phyloP scores from a whole-genome alignment of 2,329 filamentous ascomycete species.

The Penicillium rolfsii region DNA sequence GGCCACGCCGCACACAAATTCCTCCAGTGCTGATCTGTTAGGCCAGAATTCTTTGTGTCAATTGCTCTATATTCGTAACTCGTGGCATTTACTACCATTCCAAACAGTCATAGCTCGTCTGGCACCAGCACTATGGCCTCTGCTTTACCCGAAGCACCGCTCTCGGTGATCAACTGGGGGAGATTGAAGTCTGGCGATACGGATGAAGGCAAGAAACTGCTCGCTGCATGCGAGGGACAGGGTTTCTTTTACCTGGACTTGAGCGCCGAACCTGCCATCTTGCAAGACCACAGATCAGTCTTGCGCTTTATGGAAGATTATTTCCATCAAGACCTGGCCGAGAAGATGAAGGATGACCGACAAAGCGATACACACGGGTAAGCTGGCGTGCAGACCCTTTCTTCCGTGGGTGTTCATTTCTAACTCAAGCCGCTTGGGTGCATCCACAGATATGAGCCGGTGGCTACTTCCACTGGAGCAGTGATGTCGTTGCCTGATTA shows the following conservation, averaged over 20 bases:
- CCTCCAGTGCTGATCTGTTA: no score
- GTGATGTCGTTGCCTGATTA: not conserved
- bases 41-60: no score
- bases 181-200: not conserved
- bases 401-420: not conserved
- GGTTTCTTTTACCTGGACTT: slow-evolving; percentile 5
- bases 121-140: no score
- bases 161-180: not conserved
- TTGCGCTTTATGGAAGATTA: not conserved
- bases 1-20: no score
- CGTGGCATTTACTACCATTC: no score
- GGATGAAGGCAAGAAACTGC: not conserved
- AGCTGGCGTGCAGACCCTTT: not conserved
- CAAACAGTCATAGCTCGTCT: no score
- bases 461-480: not conserved
- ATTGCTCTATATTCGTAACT: no score
- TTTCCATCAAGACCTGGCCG: not conserved
- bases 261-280: not conserved
- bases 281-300: not conserved
- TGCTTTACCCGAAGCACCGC: not conserved
- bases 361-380: not conserved
- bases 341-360: not conserved
- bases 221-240: not conserved
- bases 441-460: not conserved
- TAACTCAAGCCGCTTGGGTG: no score